Evolutionary conservation across 2,329 filamentous ascomycete genomes (phyloP).

Genomic region (Colletotrichum cordylinicola): DNA sequence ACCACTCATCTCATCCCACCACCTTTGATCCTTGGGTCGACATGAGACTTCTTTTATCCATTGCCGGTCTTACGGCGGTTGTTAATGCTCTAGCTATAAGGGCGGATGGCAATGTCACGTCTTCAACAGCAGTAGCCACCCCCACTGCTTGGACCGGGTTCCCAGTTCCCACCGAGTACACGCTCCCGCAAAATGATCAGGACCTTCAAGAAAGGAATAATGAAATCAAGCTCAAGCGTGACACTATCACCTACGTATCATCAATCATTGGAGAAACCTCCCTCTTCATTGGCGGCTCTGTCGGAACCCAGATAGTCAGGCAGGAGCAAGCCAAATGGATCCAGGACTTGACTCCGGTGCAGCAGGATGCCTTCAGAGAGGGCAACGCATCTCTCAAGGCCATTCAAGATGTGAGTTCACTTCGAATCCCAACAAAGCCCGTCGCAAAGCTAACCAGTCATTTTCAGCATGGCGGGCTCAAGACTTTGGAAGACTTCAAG

Average conservation of each 20-base stretch:
- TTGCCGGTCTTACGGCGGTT: neutral
- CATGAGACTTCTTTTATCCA: neutral
- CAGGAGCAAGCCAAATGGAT: neutral
- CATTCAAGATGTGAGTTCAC: neutral
- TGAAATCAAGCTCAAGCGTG: neutral
- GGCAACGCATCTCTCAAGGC: neutral
- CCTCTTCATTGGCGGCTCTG: neutral
- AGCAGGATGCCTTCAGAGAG: neutral
- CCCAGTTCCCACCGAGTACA: neutral
- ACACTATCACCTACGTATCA: neutral
- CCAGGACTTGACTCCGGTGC: neutral
- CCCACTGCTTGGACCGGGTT: neutral
- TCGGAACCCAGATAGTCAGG: neutral
- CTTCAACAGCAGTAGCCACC: neutral
- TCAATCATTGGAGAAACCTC: neutral
- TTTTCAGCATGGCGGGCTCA: slow-evolving; percentile 31
- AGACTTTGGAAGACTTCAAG: slow-evolving; percentile 40
- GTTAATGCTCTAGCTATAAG: neutral
- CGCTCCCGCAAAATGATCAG: neutral
- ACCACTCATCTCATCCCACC: neutral
- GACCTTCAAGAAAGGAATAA: neutral
- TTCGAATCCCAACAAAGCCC: fast-evolving
- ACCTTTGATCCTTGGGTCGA: neutral
- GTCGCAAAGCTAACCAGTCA: neutral
- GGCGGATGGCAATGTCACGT: neutral